Evolutionary conservation across 148 eudicot genomes (phyloP).

Genomic region (Spergularia marina): DNA sequence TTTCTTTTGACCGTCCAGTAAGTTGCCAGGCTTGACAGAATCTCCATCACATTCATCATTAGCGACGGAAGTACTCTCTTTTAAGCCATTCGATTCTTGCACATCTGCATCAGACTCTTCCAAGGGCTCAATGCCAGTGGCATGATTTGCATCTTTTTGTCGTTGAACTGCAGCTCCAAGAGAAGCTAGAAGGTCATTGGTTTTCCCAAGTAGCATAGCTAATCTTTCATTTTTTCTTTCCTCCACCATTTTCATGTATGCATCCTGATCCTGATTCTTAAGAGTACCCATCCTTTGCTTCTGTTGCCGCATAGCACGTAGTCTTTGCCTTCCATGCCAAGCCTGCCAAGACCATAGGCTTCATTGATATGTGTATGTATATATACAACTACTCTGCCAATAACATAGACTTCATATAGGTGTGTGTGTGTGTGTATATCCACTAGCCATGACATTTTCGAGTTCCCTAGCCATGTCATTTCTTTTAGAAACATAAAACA

Average conservation of each 20-base stretch:
- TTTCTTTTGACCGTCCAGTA: slow-evolving; percentile 93
- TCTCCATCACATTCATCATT: slow-evolving; percentile 55
- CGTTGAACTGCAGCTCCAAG: slow-evolving; percentile 99
- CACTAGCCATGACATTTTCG: neutral
- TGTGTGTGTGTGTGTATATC: neutral
- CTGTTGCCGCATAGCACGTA: slow-evolving; percentile 82
- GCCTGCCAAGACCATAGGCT: slow-evolving; percentile 41
- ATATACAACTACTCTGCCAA: no score
- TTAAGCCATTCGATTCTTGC: slow-evolving; percentile 37
- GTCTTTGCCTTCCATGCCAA: slow-evolving; percentile 98
- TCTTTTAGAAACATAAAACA: slow-evolving; percentile 17
- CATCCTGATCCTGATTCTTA: slow-evolving; percentile 82
- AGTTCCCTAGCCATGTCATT: neutral
- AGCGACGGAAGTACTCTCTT: slow-evolving; percentile 44
- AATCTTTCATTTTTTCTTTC: slow-evolving; percentile 97
- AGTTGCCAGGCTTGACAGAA: slow-evolving; percentile 59
- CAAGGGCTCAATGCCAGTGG: slow-evolving; percentile 67
- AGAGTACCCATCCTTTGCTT: slow-evolving; percentile 88
- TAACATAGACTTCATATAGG: slow-evolving; percentile 1
- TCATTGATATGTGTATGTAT: neutral
- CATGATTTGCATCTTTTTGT: slow-evolving; percentile 85
- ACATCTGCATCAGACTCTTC: slow-evolving; percentile 51
- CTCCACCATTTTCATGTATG: slow-evolving; percentile 97
- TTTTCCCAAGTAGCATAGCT: slow-evolving; percentile 92
- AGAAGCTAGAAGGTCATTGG: slow-evolving; percentile 86